Conservation (phyloP, 2,329 filamentous ascomycete genomes). For the Colletotrichum magnum region DNA sequence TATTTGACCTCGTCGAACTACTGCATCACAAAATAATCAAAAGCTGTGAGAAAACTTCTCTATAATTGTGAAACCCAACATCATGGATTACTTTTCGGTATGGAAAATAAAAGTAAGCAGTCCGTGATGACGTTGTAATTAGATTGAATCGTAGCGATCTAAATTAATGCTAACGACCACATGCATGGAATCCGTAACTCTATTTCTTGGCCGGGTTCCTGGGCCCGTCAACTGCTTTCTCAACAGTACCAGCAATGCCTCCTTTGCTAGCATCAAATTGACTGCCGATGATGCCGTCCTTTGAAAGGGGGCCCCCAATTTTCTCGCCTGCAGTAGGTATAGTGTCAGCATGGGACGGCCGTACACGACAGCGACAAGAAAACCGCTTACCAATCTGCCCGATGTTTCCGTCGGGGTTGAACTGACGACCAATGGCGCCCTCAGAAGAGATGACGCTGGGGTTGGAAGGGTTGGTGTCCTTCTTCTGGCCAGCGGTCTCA, state of each 20-base stretch:
- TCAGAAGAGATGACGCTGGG: constrained; percentile 35
- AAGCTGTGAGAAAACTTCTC: too few relatives aligned
- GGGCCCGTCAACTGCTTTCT: constrained; percentile 26
- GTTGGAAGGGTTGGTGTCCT: constrained; percentile 30
- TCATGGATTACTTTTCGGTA: too few relatives aligned
- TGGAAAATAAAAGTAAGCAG: too few relatives aligned
- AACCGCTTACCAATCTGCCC: constrained; percentile 27
- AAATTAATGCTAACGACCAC: not conserved
- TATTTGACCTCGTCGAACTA: too few relatives aligned
- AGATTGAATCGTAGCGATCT: not conserved
- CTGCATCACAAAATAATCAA: too few relatives aligned
- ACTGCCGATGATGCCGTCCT: constrained; percentile 32
- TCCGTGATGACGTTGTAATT: not conserved
- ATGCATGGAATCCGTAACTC: not conserved
- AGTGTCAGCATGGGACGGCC: too few relatives aligned
- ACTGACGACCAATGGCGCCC: constrained; percentile 34
- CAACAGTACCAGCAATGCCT: constrained; percentile 31
- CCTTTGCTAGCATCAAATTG: constrained; percentile 33
- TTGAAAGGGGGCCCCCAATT: constrained; percentile 26
- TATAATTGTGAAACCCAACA: too few relatives aligned
- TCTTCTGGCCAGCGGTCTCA: constrained; percentile 21
- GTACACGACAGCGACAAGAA: not conserved
- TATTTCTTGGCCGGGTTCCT: constrained; percentile 36
- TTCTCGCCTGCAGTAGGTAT: constrained; percentile 15
- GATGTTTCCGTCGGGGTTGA: constrained; percentile 36